Evolutionary conservation across 2,329 filamentous ascomycete species (phyloP).

Genomic region (Epichloe typhina): DNA sequence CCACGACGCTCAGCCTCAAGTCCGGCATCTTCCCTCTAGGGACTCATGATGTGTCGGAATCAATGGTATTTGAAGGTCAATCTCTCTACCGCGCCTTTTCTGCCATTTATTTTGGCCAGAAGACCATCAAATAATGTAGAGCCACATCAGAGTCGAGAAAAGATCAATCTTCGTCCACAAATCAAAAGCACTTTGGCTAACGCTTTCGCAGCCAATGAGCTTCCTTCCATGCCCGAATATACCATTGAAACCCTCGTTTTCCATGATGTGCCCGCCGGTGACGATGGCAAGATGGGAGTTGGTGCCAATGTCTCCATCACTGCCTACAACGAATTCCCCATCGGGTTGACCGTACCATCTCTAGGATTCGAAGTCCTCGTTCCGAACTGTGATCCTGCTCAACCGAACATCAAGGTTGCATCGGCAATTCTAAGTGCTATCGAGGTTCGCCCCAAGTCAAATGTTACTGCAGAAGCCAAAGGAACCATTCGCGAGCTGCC

Average conservation of each 20-base stretch:
- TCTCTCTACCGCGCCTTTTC: conserved; percentile 52
- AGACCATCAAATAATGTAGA: conserved; percentile 25
- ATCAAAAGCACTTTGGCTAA: conserved; percentile 16
- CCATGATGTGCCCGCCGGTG: conserved; percentile 48
- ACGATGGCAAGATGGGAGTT: conserved; percentile 48
- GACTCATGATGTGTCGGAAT: conserved; percentile 60
- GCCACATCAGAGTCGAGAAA: background rate
- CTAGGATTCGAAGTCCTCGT: conserved; percentile 78
- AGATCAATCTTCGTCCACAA: background rate
- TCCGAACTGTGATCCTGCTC: conserved; percentile 59
- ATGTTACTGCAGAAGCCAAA: conserved; percentile 55
- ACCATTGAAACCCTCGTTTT: conserved; percentile 72
- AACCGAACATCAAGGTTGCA: conserved; percentile 67
- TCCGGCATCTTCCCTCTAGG: conserved; percentile 72
- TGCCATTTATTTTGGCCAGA: conserved; percentile 48
- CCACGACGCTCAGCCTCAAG: conserved; percentile 59
- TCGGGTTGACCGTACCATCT: conserved; percentile 63
- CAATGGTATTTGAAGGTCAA: conserved; percentile 73
- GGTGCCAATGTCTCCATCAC: conserved; percentile 65
- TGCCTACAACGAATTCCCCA: conserved; percentile 63
- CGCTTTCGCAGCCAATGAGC: conserved; percentile 42
- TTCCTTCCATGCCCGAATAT: conserved; percentile 69
- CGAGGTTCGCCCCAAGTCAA: conserved; percentile 51
- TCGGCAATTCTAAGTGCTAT: conserved; percentile 58
- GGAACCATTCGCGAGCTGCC: conserved; percentile 65